These are phyloP conservation scores for Ziziphus jujuba DNA, from an alignment of 306 rosid species.

Conservation along the genomic window DNA sequence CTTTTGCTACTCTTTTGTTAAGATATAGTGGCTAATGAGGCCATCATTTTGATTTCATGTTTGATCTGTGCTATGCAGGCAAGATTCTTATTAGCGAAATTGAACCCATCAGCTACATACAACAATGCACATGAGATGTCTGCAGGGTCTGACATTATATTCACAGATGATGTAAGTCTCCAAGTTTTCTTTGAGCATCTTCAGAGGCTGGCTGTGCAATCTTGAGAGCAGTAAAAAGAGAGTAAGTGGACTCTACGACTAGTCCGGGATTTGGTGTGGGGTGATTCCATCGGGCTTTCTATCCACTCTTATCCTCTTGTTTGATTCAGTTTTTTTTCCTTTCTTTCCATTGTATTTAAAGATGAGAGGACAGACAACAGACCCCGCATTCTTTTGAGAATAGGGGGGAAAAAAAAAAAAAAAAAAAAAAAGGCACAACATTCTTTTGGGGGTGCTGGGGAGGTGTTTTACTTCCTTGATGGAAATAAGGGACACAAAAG, in stretches of 20 bases:
- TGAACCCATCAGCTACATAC: slow-evolving; percentile 97
- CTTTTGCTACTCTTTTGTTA: not conserved
- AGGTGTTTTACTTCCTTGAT: slow-evolving; percentile 36
- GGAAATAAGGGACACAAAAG: slow-evolving; percentile 38
- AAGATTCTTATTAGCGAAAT: slow-evolving; percentile 85
- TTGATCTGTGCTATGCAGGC: slow-evolving; percentile 57
- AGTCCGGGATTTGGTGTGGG: slow-evolving; percentile 46
- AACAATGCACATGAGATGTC: slow-evolving; percentile 83
- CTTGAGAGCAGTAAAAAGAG: slow-evolving; percentile 48
- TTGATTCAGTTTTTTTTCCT: slow-evolving; percentile 40
- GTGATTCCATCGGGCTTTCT: slow-evolving; percentile 21
- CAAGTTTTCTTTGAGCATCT: slow-evolving; percentile 98
- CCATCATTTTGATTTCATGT: slow-evolving; percentile 13
- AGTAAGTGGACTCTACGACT: slow-evolving; percentile 33
- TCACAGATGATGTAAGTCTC: slow-evolving; percentile 95
- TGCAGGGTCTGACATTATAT: slow-evolving; percentile 89
- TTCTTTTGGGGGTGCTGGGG: slow-evolving; percentile 54
- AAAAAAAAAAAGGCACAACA: slow-evolving; percentile 36
- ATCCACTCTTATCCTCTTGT: slow-evolving; percentile 37
- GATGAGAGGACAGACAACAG: slow-evolving; percentile 32
- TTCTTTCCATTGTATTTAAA: slow-evolving; percentile 48
- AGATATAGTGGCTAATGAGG: not conserved
- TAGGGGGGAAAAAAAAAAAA: slow-evolving; percentile 28
- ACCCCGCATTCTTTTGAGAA: slow-evolving; percentile 47
- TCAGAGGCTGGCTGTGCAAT: slow-evolving; percentile 96